Conservation (phyloP, 176 grass and related monocot genomes). For the Guadua angustifolia region DNA sequence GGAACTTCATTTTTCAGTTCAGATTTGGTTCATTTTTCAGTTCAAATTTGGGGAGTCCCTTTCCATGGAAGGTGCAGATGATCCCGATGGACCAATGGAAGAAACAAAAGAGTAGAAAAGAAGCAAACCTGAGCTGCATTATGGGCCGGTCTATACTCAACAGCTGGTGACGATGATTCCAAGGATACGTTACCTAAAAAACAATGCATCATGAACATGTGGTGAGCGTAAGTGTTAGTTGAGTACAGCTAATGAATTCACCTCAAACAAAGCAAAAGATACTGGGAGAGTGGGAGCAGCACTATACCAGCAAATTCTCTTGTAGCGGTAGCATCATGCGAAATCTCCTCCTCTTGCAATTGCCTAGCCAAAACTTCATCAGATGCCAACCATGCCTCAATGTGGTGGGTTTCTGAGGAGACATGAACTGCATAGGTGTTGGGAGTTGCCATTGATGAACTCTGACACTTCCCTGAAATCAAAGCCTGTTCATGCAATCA, state of each 20-base stretch:
- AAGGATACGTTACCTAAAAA: conserved; percentile 49
- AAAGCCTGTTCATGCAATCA: neutral
- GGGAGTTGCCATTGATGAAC: conserved; percentile 47
- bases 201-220: conserved; percentile 37
- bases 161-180: conserved; percentile 52
- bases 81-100: conserved; percentile 17
- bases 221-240: conserved; percentile 30
- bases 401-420: conserved; percentile 54
- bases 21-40: too few species aligned
- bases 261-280: conserved; percentile 47
- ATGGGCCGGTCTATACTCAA: conserved; percentile 47
- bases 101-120: conserved; percentile 33
- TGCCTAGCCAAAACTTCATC: conserved; percentile 84
- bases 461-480: conserved; percentile 10
- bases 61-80: neutral
- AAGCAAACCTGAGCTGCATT: conserved; percentile 62
- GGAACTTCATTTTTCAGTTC: neutral
- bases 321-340: conserved; percentile 38
- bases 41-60: conserved; percentile 17
- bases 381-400: conserved; percentile 54
- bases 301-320: conserved; percentile 56
- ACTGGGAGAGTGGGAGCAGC: conserved; percentile 18
- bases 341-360: conserved; percentile 65
- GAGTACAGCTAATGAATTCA: conserved; percentile 50
- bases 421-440: conserved; percentile 43